Evolutionary conservation across 2,329 filamentous ascomycete genomes (phyloP).

Genomic region (Nannizzia gypsea): DNA sequence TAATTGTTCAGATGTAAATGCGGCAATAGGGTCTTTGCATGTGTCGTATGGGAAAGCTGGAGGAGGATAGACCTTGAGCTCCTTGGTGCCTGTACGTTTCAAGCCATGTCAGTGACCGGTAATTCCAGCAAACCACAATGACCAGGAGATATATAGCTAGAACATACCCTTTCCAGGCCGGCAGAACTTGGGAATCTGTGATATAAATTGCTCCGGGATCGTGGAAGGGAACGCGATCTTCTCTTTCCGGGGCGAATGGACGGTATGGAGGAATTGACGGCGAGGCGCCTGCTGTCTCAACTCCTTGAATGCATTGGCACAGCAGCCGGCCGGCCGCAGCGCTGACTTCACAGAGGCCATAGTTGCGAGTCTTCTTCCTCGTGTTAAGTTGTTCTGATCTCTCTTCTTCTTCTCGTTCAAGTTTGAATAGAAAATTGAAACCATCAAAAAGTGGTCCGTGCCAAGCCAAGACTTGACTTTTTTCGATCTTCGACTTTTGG

Average conservation of each 20-base stretch:
- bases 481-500: constrained; percentile 16
- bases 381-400: neutral
- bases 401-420: neutral
- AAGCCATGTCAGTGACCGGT: constrained; percentile 8
- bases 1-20: constrained; percentile 59
- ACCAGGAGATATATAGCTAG: neutral
- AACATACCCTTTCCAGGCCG: constrained; percentile 29
- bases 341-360: constrained; percentile 50
- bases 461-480: constrained; percentile 8
- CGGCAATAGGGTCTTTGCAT: constrained; percentile 52
- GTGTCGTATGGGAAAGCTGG: constrained; percentile 42
- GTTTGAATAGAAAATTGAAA: neutral
- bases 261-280: constrained; percentile 41
- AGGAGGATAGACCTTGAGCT: constrained; percentile 43
- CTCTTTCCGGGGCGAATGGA: constrained; percentile 34
- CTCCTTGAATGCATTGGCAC: constrained; percentile 53
- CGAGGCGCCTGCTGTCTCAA: constrained; percentile 37
- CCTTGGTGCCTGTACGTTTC: constrained; percentile 30
- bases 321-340: constrained; percentile 57
- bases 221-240: constrained; percentile 31
- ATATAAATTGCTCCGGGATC: constrained; percentile 31
- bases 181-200: constrained; percentile 31
- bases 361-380: neutral
- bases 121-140: neutral
- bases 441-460: constrained; percentile 3